Evolutionary conservation across 148 eudicot genomes (phyloP).

Genomic region (Mesembryanthemum crystallinum): DNA sequence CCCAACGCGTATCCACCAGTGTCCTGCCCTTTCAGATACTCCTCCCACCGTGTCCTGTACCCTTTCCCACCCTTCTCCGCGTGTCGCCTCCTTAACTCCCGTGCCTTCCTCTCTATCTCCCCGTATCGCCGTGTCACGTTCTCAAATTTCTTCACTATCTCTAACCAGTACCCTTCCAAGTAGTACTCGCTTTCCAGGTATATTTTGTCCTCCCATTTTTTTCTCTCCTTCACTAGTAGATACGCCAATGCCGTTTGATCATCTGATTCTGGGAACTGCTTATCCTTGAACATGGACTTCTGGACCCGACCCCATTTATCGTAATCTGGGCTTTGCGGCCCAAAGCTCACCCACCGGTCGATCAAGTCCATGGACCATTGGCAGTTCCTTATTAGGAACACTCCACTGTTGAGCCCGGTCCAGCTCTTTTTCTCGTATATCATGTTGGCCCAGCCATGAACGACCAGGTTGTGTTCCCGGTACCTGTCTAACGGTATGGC

Average conservation of each 20-base stretch:
- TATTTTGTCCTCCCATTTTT: conserved; percentile 62
- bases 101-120: conserved; percentile 35
- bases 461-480: conserved; percentile 51
- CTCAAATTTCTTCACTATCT: conserved; percentile 49
- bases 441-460: conserved; percentile 65
- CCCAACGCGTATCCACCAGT: neutral
- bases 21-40: conserved; percentile 33
- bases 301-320: conserved; percentile 63
- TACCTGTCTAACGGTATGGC: conserved; percentile 59
- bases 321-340: conserved; percentile 62
- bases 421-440: conserved; percentile 63
- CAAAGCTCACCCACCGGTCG: conserved; percentile 70
- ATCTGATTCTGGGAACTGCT: conserved; percentile 64
- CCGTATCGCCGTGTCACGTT: conserved; percentile 30
- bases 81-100: conserved; percentile 42
- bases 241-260: conserved; percentile 81
- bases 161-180: conserved; percentile 86
- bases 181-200: conserved; percentile 61
- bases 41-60: conserved; percentile 29
- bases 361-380: conserved; percentile 88
- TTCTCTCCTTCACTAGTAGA: conserved; percentile 51
- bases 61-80: conserved; percentile 65
- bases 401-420: conserved; percentile 83
- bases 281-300: conserved; percentile 47
- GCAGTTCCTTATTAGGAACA: conserved; percentile 75